Percentiles rank a stretch among this genome's conserved stretches.
Evolutionary conservation across 768 basidiomycete genomes (phyloP).

Genomic region (Mycena galericulata): DNA sequence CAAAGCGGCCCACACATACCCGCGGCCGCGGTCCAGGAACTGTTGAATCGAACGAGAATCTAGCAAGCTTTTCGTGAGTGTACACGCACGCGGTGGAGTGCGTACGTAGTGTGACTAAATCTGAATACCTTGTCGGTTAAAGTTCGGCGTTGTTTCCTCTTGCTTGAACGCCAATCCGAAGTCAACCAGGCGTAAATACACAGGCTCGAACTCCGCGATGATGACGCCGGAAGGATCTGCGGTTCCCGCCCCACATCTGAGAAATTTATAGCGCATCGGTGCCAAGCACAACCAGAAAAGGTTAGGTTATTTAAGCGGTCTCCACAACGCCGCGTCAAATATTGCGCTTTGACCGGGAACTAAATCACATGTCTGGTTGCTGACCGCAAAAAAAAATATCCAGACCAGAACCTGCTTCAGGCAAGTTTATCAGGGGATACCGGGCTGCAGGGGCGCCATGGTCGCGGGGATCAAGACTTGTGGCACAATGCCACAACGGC

Average conservation of each 20-base stretch:
- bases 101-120: conserved; percentile 8
- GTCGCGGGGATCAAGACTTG: conserved; percentile 5
- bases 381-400: too few relatives aligned
- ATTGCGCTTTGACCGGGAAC: conserved; percentile 26
- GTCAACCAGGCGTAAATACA: background rate
- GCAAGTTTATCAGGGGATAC: background rate
- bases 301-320: background rate
- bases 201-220: background rate
- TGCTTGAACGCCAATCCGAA: background rate
- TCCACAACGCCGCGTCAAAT: conserved; percentile 26
- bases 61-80: conserved; percentile 7
- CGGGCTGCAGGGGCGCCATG: background rate
- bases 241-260: conserved; percentile 5
- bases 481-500: conserved; percentile 13
- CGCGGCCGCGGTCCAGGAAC: conserved; percentile 9
- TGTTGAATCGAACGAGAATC: conserved; percentile 20
- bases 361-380: background rate
- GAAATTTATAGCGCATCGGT: background rate
- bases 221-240: conserved; percentile 14
- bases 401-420: too few relatives aligned
- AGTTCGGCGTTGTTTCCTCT: conserved; percentile 22
- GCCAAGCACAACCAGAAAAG: conserved; percentile 3
- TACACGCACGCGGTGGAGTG: background rate
- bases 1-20: conserved; percentile 1
- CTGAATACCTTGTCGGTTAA: conserved; percentile 34